These are phyloP conservation scores for Xylariaceae sp. DNA, from an alignment of 2,329 filamentous ascomycete species.

Conservation along the genomic window DNA sequence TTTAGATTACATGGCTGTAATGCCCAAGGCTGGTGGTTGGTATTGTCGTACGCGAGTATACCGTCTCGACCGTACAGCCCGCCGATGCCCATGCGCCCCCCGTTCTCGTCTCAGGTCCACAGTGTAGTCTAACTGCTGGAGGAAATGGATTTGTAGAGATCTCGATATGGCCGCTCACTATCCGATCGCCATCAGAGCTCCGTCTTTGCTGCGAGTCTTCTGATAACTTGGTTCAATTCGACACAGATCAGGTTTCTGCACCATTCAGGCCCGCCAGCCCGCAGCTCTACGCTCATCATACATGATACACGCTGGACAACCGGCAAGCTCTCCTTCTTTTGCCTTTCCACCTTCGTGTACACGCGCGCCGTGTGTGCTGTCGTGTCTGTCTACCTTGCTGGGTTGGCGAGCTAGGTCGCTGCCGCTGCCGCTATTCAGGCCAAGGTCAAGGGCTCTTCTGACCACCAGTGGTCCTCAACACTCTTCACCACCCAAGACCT, in stretches of 20 bases:
- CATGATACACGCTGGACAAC: conserved; percentile 7
- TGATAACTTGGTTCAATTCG: conserved; percentile 2
- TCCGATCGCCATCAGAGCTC: neutral
- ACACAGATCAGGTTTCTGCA: conserved; percentile 6
- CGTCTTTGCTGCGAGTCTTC: neutral
- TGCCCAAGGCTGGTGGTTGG: too few species aligned
- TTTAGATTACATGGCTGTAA: too few species aligned
- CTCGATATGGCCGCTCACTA: conserved; percentile 9
- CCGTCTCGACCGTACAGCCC: too few species aligned
- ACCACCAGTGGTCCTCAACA: too few species aligned
- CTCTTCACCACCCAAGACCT: too few species aligned
- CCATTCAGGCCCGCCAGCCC: neutral
- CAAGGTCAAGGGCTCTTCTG: too few species aligned
- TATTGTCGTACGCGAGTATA: too few species aligned
- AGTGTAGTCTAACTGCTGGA: neutral
- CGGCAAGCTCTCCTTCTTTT: neutral
- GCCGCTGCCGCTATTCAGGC: too few species aligned
- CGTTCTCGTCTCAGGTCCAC: neutral
- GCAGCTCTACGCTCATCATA: conserved; percentile 13
- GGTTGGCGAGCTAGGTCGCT: too few species aligned
- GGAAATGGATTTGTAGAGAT: conserved; percentile 1
- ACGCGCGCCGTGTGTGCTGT: too few species aligned
- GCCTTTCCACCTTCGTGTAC: neutral
- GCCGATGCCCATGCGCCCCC: neutral
- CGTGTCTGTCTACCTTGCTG: too few species aligned